Conservation (phyloP, 257 asterid species). For the Scutellaria minor region DNA sequence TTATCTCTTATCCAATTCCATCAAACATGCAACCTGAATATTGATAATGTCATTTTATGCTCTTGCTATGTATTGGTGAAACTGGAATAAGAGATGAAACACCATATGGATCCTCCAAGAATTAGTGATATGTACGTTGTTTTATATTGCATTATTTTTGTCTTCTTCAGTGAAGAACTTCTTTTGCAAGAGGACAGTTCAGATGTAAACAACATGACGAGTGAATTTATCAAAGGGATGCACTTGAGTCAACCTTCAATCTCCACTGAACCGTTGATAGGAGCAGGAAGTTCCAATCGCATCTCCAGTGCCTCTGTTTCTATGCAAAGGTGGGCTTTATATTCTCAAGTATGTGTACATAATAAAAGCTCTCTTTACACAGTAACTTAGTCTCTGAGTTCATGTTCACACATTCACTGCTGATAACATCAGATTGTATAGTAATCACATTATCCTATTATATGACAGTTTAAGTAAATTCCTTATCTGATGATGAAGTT, state of each 20-base stretch:
- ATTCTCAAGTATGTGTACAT: slow-evolving; percentile 5
- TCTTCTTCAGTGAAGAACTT: slow-evolving; percentile 79
- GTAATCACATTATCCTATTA: background rate
- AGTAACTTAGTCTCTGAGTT: background rate
- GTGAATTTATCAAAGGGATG: slow-evolving; percentile 73
- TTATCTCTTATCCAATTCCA: background rate
- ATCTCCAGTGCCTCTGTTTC: slow-evolving; percentile 51
- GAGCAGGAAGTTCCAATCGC: slow-evolving; percentile 59
- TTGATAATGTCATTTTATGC: background rate
- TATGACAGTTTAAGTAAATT: background rate
- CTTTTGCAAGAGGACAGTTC: slow-evolving; percentile 90
- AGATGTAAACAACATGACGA: slow-evolving; percentile 62
- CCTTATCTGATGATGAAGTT: background rate
- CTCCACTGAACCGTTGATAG: slow-evolving; percentile 54
- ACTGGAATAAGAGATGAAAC: slow-evolving; percentile 5
- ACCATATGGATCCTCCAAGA: slow-evolving; percentile 1
- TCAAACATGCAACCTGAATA: slow-evolving; percentile 6
- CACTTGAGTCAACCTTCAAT: slow-evolving; percentile 59
- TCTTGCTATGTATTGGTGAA: background rate
- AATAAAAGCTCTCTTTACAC: background rate
- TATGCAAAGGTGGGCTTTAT: slow-evolving; percentile 60
- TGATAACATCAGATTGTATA: background rate
- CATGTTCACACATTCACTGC: background rate
- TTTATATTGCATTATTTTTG: slow-evolving; percentile 22
- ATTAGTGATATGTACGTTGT: slow-evolving; percentile 22